These are phyloP conservation scores for Apiotrichum akiyoshidainum DNA, from an alignment of 1,284 basidiomycete species.

Conservation along the genomic window DNA sequence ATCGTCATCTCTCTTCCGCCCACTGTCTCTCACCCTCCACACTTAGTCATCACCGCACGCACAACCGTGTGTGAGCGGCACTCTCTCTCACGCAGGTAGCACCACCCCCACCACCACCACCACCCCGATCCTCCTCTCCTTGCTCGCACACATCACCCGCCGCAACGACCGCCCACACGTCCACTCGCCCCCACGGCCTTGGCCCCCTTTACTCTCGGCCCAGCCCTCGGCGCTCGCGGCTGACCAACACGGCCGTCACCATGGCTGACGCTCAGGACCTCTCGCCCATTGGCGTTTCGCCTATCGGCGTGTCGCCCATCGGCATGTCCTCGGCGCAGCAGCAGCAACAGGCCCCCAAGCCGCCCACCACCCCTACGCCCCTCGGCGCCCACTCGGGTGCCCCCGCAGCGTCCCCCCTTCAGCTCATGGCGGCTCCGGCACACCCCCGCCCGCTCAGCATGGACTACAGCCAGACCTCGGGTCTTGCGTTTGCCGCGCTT, in stretches of 20 bases:
- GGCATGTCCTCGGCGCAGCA: not conserved
- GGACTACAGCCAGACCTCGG: not conserved
- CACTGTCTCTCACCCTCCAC: no score
- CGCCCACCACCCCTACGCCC: constrained; percentile 1
- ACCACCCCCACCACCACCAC: no score
- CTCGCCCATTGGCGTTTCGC: no score
- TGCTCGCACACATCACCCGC: no score
- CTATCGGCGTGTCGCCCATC: no score
- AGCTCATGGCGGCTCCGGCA: constrained; percentile 2
- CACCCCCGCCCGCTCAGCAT: not conserved
- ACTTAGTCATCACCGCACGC: no score
- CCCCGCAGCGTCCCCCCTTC: not conserved
- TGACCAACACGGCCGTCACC: no score
- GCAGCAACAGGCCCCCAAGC: not conserved
- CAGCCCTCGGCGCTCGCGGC: not conserved
- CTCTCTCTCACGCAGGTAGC: no score
- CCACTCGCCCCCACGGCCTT: not conserved
- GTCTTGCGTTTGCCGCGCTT: constrained; percentile 30
- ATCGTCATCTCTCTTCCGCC: no score
- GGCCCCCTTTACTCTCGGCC: not conserved
- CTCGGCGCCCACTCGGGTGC: not conserved
- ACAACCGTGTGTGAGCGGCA: no score
- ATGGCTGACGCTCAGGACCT: constrained; percentile 2
- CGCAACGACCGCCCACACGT: no score
- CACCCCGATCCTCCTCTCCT: no score